Conservation (phyloP, 2,329 filamentous ascomycete genomes). For the Penicillium sp. region DNA sequence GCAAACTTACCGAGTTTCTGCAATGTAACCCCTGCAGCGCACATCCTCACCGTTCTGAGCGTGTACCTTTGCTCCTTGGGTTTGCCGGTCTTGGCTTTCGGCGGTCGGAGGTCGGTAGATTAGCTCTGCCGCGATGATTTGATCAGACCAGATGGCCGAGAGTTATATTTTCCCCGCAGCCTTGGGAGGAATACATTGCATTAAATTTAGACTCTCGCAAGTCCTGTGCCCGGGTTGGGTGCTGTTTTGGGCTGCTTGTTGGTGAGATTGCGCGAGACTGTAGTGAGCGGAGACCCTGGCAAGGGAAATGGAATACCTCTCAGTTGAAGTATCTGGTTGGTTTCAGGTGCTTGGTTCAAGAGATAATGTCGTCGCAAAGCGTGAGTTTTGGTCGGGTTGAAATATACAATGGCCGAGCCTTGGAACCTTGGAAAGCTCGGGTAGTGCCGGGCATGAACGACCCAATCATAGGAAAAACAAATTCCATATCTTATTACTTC, state of each 20-base stretch:
- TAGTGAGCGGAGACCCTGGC: conserved; percentile 6
- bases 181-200: not conserved
- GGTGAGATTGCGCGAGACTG: not conserved
- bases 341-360: not conserved
- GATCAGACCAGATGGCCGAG: conserved; percentile 7
- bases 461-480: too few species aligned
- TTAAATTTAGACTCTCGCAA: conserved; percentile 3
- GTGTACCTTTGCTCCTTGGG: not conserved
- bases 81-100: conserved; percentile 2
- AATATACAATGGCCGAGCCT: too few species aligned
- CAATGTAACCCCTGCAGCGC: not conserved
- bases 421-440: not conserved
- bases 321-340: not conserved
- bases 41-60: conserved; percentile 6
- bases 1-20: not conserved
- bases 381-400: too few species aligned
- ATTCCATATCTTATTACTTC: too few species aligned
- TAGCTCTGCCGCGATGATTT: not conserved
- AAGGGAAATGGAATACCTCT: not conserved
- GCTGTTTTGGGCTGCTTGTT: not conserved
- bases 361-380: not conserved
- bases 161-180: not conserved
- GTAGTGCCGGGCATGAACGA: not conserved
- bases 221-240: not conserved
- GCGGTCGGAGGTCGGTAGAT: not conserved